Evolutionary conservation across 2,329 filamentous ascomycete species (phyloP).

Genomic region (Sporothrix phasma): DNA sequence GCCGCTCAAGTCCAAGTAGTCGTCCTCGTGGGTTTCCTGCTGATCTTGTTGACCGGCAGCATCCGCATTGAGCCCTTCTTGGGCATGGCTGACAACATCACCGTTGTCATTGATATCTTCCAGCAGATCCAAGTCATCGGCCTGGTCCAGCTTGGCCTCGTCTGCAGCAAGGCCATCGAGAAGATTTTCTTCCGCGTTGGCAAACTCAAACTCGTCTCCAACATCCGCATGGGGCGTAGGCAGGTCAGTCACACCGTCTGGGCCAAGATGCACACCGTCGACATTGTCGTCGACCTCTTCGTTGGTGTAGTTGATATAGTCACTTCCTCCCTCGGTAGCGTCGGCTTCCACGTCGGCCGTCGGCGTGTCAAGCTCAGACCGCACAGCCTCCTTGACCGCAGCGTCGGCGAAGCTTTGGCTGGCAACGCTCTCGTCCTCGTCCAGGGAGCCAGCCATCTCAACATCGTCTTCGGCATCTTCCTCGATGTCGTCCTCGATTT

Average conservation of each 20-base stretch:
- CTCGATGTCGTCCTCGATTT: background rate
- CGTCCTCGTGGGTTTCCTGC: conserved; percentile 12
- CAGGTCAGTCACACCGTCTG: background rate
- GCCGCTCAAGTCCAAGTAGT: conserved; percentile 16
- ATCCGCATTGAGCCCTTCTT: conserved; percentile 1
- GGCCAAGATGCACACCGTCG: conserved; percentile 13
- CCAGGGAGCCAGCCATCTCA: conserved; percentile 6
- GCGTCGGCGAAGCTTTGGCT: background rate
- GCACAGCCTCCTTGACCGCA: background rate
- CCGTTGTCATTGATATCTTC: conserved; percentile 5
- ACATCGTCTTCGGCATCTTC: conserved; percentile 9
- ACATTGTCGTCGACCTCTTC: conserved; percentile 14
- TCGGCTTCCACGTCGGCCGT: background rate
- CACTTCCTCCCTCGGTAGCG: background rate
- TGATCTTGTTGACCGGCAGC: background rate
- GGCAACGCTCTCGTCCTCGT: conserved; percentile 2
- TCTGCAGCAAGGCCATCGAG: background rate
- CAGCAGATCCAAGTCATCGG: conserved; percentile 14
- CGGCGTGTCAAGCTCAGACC: background rate
- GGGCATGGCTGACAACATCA: background rate
- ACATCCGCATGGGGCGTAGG: background rate
- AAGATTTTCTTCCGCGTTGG: background rate
- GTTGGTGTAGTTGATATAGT: conserved; percentile 13
- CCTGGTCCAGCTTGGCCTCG: background rate
- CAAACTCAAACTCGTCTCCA: conserved; percentile 5